Percentiles rank a stretch among this genome's conserved stretches.
Evolutionary conservation across 768 basidiomycete genomes (phyloP).

Genomic region (Tephrocybe sp.): DNA sequence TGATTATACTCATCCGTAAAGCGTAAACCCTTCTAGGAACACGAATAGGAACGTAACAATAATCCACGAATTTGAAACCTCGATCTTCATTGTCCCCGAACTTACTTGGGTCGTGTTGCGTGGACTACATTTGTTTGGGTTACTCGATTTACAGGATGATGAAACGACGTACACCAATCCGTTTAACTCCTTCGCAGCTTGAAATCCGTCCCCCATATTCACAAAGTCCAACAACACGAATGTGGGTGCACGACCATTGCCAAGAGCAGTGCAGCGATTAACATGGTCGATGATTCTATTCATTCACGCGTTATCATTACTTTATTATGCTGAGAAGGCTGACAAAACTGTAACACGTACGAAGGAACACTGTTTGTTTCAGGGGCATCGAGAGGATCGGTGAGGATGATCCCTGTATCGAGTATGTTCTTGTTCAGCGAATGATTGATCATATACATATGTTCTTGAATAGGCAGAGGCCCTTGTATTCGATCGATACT

Average conservation of each 20-base stretch:
- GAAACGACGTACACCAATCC: conserved; percentile 22
- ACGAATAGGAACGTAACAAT: no score
- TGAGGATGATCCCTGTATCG: conserved; percentile 32
- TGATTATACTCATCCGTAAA: no score
- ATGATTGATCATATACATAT: conserved; percentile 61
- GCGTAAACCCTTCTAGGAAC: no score
- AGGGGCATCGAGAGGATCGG: conserved; percentile 23
- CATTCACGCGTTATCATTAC: background rate
- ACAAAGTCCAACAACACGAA: conserved; percentile 55
- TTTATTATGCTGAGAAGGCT: no score
- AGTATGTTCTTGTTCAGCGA: conserved; percentile 44
- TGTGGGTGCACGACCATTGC: conserved; percentile 43
- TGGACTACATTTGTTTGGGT: no score
- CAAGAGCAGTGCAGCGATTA: conserved; percentile 40
- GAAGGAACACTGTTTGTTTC: conserved; percentile 34
- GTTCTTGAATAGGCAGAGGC: conserved; percentile 44
- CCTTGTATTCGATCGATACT: conserved; percentile 49
- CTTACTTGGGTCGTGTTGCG: no score
- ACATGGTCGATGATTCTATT: conserved; percentile 39
- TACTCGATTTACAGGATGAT: no score
- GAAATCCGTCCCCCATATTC: conserved; percentile 42
- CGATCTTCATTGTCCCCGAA: no score
- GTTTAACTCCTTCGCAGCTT: conserved; percentile 43
- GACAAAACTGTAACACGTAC: conserved; percentile 27
- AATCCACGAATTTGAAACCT: no score